Conservation (phyloP, 169 alveolate species). For the Eimeria falciformis region DNA sequence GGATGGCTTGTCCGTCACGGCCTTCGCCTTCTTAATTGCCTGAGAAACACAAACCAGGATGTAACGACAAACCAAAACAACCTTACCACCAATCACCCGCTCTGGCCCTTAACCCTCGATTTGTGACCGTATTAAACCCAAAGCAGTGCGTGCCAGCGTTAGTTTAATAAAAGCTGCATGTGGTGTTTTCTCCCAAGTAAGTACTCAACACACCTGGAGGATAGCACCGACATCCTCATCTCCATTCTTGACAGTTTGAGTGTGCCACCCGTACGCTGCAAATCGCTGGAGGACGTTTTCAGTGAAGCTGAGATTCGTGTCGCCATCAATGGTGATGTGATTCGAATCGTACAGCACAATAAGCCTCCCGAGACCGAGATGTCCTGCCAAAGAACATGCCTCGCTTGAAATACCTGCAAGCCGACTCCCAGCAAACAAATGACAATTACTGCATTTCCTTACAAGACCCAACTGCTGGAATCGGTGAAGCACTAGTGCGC, state of each 20-base stretch:
- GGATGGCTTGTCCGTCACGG: slow-evolving; percentile 85
- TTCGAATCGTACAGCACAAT: slow-evolving; percentile 87
- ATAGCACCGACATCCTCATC: slow-evolving; percentile 32
- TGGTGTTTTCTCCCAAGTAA: too few relatives aligned
- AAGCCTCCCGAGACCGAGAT: slow-evolving; percentile 84
- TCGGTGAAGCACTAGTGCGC: too few relatives aligned
- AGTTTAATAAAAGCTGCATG: too few relatives aligned
- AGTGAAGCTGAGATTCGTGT: slow-evolving; percentile 83
- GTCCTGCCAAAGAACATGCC: slow-evolving; percentile 90
- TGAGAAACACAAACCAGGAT: slow-evolving; percentile 28
- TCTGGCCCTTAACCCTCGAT: too few relatives aligned
- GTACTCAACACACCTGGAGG: slow-evolving; percentile 37
- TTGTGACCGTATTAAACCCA: too few relatives aligned
- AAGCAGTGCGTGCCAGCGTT: too few relatives aligned
- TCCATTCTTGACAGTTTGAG: slow-evolving; percentile 75
- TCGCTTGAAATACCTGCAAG: slow-evolving; percentile 83
- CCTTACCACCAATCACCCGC: too few relatives aligned
- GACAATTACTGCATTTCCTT: too few relatives aligned
- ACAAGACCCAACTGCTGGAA: too few relatives aligned
- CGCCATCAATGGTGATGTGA: slow-evolving; percentile 87
- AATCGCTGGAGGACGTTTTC: slow-evolving; percentile 83
- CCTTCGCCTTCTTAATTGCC: slow-evolving; percentile 84
- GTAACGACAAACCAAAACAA: too few relatives aligned
- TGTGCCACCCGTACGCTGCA: slow-evolving; percentile 85
- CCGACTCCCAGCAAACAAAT: too few relatives aligned